These are phyloP conservation scores for Vitis labrusca DNA, from an alignment of 164 flowering plant genomes.

Conservation along the genomic window DNA sequence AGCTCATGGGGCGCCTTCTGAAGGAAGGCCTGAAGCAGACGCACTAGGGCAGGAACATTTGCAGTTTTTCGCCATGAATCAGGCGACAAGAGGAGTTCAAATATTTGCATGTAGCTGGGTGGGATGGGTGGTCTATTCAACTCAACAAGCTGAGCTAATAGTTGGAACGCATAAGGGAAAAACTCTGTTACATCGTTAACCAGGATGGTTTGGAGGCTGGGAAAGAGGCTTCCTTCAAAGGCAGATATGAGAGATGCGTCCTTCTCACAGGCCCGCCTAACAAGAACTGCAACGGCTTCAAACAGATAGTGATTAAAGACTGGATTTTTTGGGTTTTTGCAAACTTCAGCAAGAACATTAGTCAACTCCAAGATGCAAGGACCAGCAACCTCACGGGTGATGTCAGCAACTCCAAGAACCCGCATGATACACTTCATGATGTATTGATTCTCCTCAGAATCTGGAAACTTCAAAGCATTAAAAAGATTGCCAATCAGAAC, in stretches of 20 bases:
- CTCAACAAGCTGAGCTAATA: conserved; percentile 89
- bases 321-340: conserved; percentile 88
- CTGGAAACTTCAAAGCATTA: conserved; percentile 66
- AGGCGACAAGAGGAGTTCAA: conserved; percentile 65
- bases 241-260: conserved; percentile 60
- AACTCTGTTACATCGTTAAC: conserved; percentile 74
- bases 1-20: conserved; percentile 84
- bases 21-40: conserved; percentile 91
- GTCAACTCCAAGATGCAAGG: conserved; percentile 70
- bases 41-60: conserved; percentile 92
- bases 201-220: conserved; percentile 66
- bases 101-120: conserved; percentile 67
- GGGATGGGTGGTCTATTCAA: conserved; percentile 73
- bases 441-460: conserved; percentile 88
- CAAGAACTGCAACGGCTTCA: conserved; percentile 82
- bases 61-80: conserved; percentile 77
- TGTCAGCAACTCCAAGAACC: conserved; percentile 78
- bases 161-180: conserved; percentile 93
- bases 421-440: conserved; percentile 95
- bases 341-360: conserved; percentile 61
- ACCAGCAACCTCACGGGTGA: conserved; percentile 64
- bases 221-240: conserved; percentile 76
- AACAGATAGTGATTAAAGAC: conserved; percentile 85
- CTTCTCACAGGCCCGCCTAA: conserved; percentile 73
- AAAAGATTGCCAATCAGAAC: conserved; percentile 75